Evolutionary conservation across 257 asterid genomes (phyloP), one percentile per base, ranked within the genome.

Genomic region (Ajuga chamaepitys): DNA sequence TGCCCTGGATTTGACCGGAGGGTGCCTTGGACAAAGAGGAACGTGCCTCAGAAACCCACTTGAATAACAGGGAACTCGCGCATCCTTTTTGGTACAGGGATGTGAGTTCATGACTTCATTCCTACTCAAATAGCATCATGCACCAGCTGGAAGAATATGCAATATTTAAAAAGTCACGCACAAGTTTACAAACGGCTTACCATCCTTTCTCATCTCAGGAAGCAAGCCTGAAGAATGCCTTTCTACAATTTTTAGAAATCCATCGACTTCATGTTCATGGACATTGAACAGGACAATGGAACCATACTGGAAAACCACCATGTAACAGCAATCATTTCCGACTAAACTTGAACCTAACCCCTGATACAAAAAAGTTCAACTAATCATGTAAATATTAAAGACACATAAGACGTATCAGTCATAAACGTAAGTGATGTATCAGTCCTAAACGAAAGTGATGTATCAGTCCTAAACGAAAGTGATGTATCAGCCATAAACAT

Each of bases 271-370:
- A 35, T 83, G 82, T 57, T 93, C 95, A 3, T 76, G 72, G 53
- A 80, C 95, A 74, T 93, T 93, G 82, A 93, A 93, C 71, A 93
- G 81, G 80, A 93, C 99, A 44, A 93, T 83, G 4, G 99, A 93
- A 26, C 99, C 99, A 52, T 93, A 93, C 70, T 93, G 99, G 68
- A 87, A 93, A 72, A 93, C 97, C 53, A 93, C 92, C 95, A 89
- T 80, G 78, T 78, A 87, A 77, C 91, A 78, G 79, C 91, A 81
- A 26, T 86, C 85, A 32, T 72, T 87, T 64, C 86, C 97, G 25
- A 82, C 76, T 74, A 87, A 68, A 74, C 84, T 87, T 64, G 80
- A 83, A 64, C 86, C 78, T 68, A 77, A 68, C 62, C 77, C 89
- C 98, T 92, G 88, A 73, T 40, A 76, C 30, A 32, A 63, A 47